These are phyloP conservation scores for Striga hermonthica DNA, from an alignment of 305 asterid species.

Conservation along the genomic window DNA sequence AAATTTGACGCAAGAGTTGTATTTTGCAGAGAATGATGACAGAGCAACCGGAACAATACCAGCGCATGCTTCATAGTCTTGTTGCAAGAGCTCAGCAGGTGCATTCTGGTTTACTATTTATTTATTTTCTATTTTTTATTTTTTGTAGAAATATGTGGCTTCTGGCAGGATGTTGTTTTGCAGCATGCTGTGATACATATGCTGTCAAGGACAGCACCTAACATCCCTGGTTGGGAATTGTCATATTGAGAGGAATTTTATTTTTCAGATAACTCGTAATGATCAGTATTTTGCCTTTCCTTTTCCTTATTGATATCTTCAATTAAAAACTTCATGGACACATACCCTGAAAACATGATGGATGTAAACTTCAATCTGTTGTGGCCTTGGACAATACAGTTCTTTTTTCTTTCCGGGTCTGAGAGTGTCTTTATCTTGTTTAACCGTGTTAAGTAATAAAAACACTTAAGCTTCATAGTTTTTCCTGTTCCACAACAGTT, in stretches of 20 bases:
- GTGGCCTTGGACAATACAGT: background rate
- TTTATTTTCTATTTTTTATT: too few relatives aligned
- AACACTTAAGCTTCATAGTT: background rate
- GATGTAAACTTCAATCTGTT: background rate
- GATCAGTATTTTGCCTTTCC: background rate
- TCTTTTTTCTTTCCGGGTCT: background rate
- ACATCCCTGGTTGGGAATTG: too few relatives aligned
- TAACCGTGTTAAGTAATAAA: too few relatives aligned
- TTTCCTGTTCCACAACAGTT: conserved; percentile 1
- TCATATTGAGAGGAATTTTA: background rate
- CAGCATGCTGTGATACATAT: conserved; percentile 4
- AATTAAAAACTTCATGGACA: background rate
- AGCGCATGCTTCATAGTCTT: conserved; percentile 88
- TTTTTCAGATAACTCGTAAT: background rate
- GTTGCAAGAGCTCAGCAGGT: conserved; percentile 98
- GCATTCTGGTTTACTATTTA: conserved; percentile 25
- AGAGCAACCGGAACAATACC: conserved; percentile 88
- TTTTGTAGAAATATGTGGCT: conserved; percentile 20
- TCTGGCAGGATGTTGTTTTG: conserved; percentile 7
- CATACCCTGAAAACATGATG: background rate
- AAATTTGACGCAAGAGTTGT: conserved; percentile 27
- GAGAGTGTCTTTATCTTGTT: too few relatives aligned
- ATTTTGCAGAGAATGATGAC: conserved; percentile 95
- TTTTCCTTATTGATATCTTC: background rate
- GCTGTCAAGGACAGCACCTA: background rate